Evolutionary conservation across 1,284 basidiomycete genomes (phyloP), one percentile per base, ranked within the genome.

Genomic region (Ceratobasidium sp.): DNA sequence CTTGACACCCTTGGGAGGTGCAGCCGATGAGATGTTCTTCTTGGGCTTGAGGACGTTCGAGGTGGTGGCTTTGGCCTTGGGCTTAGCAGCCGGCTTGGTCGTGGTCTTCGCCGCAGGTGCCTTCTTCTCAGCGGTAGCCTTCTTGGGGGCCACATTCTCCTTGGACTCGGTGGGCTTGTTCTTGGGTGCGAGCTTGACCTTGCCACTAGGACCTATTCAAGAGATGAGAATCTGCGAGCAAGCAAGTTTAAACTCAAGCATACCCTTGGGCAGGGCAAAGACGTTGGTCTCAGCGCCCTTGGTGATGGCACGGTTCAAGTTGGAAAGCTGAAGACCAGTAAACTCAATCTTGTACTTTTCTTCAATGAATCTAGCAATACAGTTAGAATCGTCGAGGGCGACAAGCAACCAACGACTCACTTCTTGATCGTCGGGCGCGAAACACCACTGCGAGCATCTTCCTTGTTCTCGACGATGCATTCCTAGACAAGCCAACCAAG

Each of bases 1-100:
- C 68, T 80, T 81, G 15, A 73, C 70, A 20, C 1, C 71, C 49
- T 54, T 73, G 6, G 73, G 71, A 43, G 75, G 72, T n/a, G 73
- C 65, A 20, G 70, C 68, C 13, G 71, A 55, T 55, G 60, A 27
- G 45, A 64, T 64, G 47, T 64, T 64, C 60, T 53, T 64, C 60
- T 64, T 64, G 45, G 60, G 60, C 49, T 64, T 64, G 49, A 64
- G 49, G 3, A 47, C 60, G 15, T 64, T 64, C 13, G 31, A 34
- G 22, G 60, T 7, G n/a, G 60, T 45, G 22, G 60, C 60, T 34
- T 69, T 29, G 69, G 57, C 43, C 72, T 72, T 52, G 68, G 62
- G 34, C 35, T 35, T 40, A 50, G 62, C 45, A 47, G 47, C 69
- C 68, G 73, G 70, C 60, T 73, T 74, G 50, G 73, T 52, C 12